phyloP scores from a whole-genome alignment of 768 basidiomycete genomes.

The Boletus reticulatus region DNA sequence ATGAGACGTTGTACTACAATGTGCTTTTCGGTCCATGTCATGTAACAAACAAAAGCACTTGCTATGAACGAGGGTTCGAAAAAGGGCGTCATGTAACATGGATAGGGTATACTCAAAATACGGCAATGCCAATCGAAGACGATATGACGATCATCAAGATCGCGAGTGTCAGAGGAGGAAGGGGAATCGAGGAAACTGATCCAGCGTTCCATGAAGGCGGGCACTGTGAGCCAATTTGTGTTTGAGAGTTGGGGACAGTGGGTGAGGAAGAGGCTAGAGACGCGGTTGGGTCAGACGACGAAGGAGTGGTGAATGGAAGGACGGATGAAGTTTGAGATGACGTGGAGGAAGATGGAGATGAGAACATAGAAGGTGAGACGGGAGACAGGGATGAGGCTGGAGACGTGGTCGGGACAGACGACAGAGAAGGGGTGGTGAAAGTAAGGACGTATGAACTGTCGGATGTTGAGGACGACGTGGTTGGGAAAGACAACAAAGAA shows the following conservation, averaged over 20 bases:
- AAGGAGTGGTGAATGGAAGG: background rate
- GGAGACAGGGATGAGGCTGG: background rate
- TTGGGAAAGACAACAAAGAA: background rate
- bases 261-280: constrained; percentile 1
- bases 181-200: constrained; percentile 5
- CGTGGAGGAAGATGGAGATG: background rate
- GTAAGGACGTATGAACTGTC: background rate
- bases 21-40: constrained; percentile 2
- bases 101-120: constrained; percentile 18
- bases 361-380: background rate
- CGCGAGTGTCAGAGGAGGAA: constrained; percentile 19
- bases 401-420: constrained; percentile 1
- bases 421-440: background rate
- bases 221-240: constrained; percentile 26
- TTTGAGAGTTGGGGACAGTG: constrained; percentile 8
- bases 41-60: background rate
- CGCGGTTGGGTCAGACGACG: background rate
- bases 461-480: background rate
- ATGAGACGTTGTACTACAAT: constrained; percentile 4
- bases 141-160: constrained; percentile 26
- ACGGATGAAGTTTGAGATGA: background rate
- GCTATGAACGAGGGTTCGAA: background rate
- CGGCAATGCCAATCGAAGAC: constrained; percentile 24
- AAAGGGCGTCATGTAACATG: background rate
- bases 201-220: constrained; percentile 12